Conservation (phyloP, 257 asterid species). For the Nemophila menziesii region DNA sequence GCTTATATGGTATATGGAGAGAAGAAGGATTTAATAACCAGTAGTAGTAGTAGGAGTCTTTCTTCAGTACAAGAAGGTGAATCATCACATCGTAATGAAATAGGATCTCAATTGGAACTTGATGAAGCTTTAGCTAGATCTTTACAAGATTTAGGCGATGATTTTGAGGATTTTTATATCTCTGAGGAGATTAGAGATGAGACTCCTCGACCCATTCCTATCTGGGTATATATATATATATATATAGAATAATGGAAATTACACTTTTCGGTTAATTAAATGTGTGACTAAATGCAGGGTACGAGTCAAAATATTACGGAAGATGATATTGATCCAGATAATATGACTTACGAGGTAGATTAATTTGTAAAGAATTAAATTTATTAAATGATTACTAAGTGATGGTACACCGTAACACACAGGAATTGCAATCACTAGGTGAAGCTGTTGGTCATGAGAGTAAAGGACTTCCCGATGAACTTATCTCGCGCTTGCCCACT, state of each 20-base stretch:
- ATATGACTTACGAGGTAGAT: slow-evolving; percentile 83
- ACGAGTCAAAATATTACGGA: slow-evolving; percentile 29
- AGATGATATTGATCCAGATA: slow-evolving; percentile 65
- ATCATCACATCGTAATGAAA: slow-evolving; percentile 23
- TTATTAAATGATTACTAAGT: neutral
- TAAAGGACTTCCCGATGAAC: slow-evolving; percentile 64
- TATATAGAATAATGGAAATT: too few species aligned
- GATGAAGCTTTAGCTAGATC: slow-evolving; percentile 90
- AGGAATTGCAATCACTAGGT: slow-evolving; percentile 80
- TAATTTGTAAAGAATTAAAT: neutral
- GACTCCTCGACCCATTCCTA: slow-evolving; percentile 35
- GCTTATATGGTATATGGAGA: slow-evolving; percentile 39
- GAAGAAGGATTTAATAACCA: slow-evolving; percentile 21
- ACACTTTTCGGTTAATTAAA: slow-evolving; percentile 2
- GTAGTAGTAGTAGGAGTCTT: slow-evolving; percentile 29
- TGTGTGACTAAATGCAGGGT: slow-evolving; percentile 26
- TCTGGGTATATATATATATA: slow-evolving; percentile 46
- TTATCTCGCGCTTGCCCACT: slow-evolving; percentile 59
- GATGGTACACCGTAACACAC: slow-evolving; percentile 8
- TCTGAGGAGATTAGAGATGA: slow-evolving; percentile 30
- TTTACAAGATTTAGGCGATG: slow-evolving; percentile 61
- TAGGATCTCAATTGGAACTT: slow-evolving; percentile 54
- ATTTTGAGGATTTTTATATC: slow-evolving; percentile 36
- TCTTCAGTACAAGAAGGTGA: slow-evolving; percentile 28
- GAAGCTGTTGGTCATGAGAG: slow-evolving; percentile 63